Base-by-base conservation (phyloP, 2,329 filamentous ascomycete genomes). In the Ophiostoma triangulosporum region DNA sequence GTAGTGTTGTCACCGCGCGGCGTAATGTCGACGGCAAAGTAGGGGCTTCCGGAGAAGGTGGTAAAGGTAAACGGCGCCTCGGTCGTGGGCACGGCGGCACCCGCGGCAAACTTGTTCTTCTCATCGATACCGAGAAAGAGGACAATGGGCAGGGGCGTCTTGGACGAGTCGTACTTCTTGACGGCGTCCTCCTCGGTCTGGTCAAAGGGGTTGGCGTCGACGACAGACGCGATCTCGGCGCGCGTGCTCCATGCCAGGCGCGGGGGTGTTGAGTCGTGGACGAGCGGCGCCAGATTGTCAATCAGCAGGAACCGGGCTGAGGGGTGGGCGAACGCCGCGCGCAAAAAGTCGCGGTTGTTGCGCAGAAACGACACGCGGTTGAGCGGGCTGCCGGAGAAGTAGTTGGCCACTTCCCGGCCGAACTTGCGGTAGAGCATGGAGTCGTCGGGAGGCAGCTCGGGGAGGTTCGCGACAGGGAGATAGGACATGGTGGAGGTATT, bases 1-100 rank as follows among this genome's bases (percentile, higher is more conserved):
- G 83, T 79, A 54, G 77, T 79, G 33, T 81, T 70, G 15, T 27
- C 72, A 1, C 78, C 83, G 57, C 76, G 80, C 0, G 88, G 84
- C 3, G 90, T 94, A 20, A 95, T 77, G 65, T 97, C 93, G 12
- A 98, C 67, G 1, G 90, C 91, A 64, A 97, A 98, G 69, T 83
- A 94, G 1, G 93, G 90, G 49, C 77, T 75, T 3, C 91, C 93
- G 32, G 73, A 77, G 65, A 95, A 94, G 48, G 80, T 80, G 56
- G 80, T 81, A 63, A 83, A 84, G 56, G 73, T 63, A 51, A 85
- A 77, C 0, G 71, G 76, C 12, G 56, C 48, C 24, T 52, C 56
- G 17, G 66, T 63, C 45, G 66, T 58, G 14, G 57, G 40, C 9
- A 56, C 68, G 4, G 56, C 50, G 6, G 56, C 68, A 3, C 63